Conservation (phyloP, 2,329 filamentous ascomycete species). For the Malbranchea cinnamomea region DNA sequence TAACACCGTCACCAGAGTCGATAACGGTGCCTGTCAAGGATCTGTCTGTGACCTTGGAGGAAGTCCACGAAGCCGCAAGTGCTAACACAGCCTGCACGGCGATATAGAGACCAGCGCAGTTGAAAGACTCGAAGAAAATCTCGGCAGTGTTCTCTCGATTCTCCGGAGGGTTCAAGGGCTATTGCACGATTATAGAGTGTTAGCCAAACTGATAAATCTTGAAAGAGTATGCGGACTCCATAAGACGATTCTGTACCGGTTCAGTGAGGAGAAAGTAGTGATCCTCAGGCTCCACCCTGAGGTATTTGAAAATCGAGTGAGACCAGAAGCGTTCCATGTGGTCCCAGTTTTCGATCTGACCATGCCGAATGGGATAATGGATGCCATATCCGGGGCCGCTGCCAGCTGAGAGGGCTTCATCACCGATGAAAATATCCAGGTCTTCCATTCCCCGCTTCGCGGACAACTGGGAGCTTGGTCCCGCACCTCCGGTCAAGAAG, state of each 20-base stretch:
- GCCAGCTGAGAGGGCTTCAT: slow-evolving; percentile 77
- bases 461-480: slow-evolving; percentile 66
- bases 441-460: slow-evolving; percentile 94
- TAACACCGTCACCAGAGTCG: slow-evolving; percentile 96
- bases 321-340: slow-evolving; percentile 99
- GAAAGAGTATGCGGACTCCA: slow-evolving; percentile 2
- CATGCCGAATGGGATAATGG: slow-evolving; percentile 94
- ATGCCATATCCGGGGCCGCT: slow-evolving; percentile 85
- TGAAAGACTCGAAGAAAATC: slow-evolving; percentile 99
- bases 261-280: slow-evolving; percentile 97
- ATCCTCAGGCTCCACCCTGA: slow-evolving; percentile 94
- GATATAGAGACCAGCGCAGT: slow-evolving; percentile 97
- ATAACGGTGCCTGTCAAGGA: slow-evolving; percentile 96
- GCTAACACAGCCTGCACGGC: slow-evolving; percentile 95
- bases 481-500: slow-evolving; percentile 82
- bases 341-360: slow-evolving; percentile 99
- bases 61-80: slow-evolving; percentile 94
- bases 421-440: slow-evolving; percentile 96
- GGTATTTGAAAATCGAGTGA: slow-evolving; percentile 99
- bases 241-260: slow-evolving; percentile 46
- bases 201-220: background rate
- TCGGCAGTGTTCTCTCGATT: slow-evolving; percentile 98
- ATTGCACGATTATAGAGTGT: slow-evolving; percentile 4
- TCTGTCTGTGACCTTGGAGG: slow-evolving; percentile 90
- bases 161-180: slow-evolving; percentile 95